These are phyloP conservation scores for Leptoxyphium fumago DNA, from an alignment of 2,329 filamentous ascomycete species.

Conservation along the genomic window DNA sequence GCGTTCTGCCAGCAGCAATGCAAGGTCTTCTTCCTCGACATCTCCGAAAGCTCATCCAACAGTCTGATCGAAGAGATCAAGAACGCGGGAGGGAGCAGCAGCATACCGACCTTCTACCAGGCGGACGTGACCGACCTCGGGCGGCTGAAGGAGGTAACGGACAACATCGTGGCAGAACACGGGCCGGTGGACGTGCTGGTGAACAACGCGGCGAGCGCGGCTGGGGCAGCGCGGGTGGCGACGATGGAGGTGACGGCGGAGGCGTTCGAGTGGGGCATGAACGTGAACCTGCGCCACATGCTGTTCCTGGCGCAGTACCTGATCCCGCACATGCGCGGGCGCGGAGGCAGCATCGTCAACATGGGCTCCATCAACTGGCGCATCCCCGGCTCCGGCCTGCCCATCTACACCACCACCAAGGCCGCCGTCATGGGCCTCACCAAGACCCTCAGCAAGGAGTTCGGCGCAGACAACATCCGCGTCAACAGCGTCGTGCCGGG, in stretches of 20 bases:
- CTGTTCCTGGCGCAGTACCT: conserved; percentile 46
- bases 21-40: conserved; percentile 45
- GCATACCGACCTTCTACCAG: conserved; percentile 13
- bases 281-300: conserved; percentile 52
- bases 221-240: conserved; percentile 42
- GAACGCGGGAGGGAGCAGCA: conserved; percentile 15
- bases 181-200: conserved; percentile 43
- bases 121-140: conserved; percentile 39
- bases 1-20: conserved; percentile 45
- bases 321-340: conserved; percentile 42
- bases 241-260: conserved; percentile 49
- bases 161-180: conserved; percentile 27
- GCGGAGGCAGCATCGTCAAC: conserved; percentile 46
- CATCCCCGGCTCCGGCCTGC: conserved; percentile 13
- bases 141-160: conserved; percentile 36
- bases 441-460: conserved; percentile 15
- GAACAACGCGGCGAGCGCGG: conserved; percentile 46
- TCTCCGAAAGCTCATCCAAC: conserved; percentile 37
- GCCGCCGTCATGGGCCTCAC: conserved; percentile 16
- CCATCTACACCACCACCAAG: conserved; percentile 15
- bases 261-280: conserved; percentile 43
- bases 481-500: conserved; percentile 20
- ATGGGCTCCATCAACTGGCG: conserved; percentile 25
- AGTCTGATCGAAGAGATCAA: conserved; percentile 28
- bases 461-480: conserved; percentile 12